Conservation (phyloP, 2,329 filamentous ascomycete species). For the Colletotrichum horii region DNA sequence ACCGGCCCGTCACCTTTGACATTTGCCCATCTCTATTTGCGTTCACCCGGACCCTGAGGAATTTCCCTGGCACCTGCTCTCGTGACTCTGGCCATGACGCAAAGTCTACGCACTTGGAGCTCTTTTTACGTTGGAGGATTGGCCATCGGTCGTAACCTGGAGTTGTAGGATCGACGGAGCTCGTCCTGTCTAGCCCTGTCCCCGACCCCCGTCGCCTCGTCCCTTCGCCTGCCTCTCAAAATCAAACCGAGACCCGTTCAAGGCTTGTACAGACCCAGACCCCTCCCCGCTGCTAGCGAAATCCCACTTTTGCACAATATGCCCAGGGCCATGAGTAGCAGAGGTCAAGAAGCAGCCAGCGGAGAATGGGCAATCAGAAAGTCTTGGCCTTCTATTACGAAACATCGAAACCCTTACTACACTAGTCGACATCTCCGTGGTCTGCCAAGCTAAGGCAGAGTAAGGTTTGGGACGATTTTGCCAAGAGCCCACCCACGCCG, state of each 20-base stretch:
- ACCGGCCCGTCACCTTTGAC: neutral
- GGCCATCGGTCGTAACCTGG: neutral
- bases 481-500: neutral
- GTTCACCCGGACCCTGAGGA: neutral
- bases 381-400: constrained; percentile 2
- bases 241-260: neutral
- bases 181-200: neutral
- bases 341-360: neutral
- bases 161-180: neutral
- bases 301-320: neutral
- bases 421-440: constrained; percentile 17
- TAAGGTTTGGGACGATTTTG: neutral
- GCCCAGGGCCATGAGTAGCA: neutral
- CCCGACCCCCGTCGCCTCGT: neutral
- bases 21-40: neutral
- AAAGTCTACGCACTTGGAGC: neutral
- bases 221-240: neutral
- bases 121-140: neutral
- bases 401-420: constrained; percentile 19
- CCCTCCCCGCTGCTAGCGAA: neutral
- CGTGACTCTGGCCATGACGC: neutral
- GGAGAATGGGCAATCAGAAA: constrained; percentile 6
- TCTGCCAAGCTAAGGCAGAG: neutral
- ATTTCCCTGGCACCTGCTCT: neutral
- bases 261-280: neutral